Percentiles rank a stretch among this genome's conserved stretches.
These are phyloP conservation scores for Acorus gramineus DNA, from an alignment of 106 monocot species.

Conservation along the genomic window DNA sequence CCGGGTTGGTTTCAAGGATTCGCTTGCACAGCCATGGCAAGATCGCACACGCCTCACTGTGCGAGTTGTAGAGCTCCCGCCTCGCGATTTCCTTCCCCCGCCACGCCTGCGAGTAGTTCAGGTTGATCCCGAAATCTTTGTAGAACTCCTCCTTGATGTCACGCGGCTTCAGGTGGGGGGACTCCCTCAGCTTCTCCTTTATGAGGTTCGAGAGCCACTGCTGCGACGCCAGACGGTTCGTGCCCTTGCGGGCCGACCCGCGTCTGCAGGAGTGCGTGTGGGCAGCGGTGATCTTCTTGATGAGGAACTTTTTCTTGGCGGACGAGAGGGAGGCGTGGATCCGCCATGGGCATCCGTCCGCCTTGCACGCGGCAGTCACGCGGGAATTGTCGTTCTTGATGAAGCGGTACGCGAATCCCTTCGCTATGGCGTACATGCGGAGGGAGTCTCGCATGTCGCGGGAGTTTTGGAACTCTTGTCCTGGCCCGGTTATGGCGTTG, in stretches of 20 bases:
- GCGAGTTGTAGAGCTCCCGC: constrained; percentile 58
- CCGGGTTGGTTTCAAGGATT: constrained; percentile 80
- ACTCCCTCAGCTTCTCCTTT: constrained; percentile 65
- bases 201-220: constrained; percentile 80
- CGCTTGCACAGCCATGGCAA: constrained; percentile 77
- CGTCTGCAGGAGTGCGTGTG: constrained; percentile 7
- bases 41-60: constrained; percentile 72
- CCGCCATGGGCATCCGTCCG: constrained; percentile 69
- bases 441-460: constrained; percentile 75
- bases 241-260: constrained; percentile 16
- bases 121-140: constrained; percentile 61
- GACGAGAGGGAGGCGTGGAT: constrained; percentile 78
- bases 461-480: constrained; percentile 86
- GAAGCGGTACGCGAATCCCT: constrained; percentile 83
- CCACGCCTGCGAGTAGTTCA: constrained; percentile 92
- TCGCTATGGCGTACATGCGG: constrained; percentile 64
- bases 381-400: constrained; percentile 76
- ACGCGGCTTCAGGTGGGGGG: constrained; percentile 64
- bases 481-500: constrained; percentile 59
- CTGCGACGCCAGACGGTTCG: constrained; percentile 56
- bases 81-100: constrained; percentile 71
- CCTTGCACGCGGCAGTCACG: constrained; percentile 62
- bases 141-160: constrained; percentile 69
- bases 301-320: constrained; percentile 71
- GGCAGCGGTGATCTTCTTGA: constrained; percentile 60